phyloP scores from a whole-genome alignment of 805 yeast genomes.

The Torulaspora indica region DNA sequence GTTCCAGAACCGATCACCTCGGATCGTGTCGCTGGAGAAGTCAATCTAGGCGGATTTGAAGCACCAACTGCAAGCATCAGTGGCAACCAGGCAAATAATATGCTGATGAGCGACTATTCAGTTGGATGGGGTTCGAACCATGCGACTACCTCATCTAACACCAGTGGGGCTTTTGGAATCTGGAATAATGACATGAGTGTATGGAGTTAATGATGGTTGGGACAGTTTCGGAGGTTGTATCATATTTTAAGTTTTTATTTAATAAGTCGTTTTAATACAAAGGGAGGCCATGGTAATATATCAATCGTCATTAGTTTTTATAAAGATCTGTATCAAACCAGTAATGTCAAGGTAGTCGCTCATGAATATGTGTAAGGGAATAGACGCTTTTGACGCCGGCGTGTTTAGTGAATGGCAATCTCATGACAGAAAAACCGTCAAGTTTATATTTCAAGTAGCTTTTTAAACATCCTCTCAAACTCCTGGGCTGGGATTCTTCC shows the following conservation, averaged over 20 bases:
- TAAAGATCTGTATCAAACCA: slow-evolving; percentile 12
- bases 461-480: slow-evolving; percentile 37
- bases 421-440: neutral
- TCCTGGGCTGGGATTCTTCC: slow-evolving; percentile 47
- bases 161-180: slow-evolving; percentile 22
- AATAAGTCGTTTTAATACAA: slow-evolving; percentile 6
- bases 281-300: slow-evolving; percentile 6
- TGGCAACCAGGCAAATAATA: slow-evolving; percentile 6
- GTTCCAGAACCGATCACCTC: slow-evolving; percentile 6
- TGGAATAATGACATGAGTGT: slow-evolving; percentile 39
- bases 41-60: slow-evolving; percentile 6
- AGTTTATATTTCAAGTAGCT: slow-evolving; percentile 16
- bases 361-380: neutral
- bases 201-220: slow-evolving; percentile 31
- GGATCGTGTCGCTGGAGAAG: slow-evolving; percentile 8
- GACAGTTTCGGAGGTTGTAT: slow-evolving; percentile 7
- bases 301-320: slow-evolving; percentile 6
- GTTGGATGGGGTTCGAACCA: slow-evolving; percentile 27
- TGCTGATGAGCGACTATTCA: slow-evolving; percentile 22
- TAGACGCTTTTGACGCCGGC: no score
- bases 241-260: slow-evolving; percentile 6
- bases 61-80: slow-evolving; percentile 4
- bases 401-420: no score
- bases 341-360: neutral
- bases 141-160: slow-evolving; percentile 13